Evolutionary conservation across 495 filamentous ascomycete genomes (phyloP), one percentile per base, ranked within the genome.

Genomic region (Daldinia decipiens): DNA sequence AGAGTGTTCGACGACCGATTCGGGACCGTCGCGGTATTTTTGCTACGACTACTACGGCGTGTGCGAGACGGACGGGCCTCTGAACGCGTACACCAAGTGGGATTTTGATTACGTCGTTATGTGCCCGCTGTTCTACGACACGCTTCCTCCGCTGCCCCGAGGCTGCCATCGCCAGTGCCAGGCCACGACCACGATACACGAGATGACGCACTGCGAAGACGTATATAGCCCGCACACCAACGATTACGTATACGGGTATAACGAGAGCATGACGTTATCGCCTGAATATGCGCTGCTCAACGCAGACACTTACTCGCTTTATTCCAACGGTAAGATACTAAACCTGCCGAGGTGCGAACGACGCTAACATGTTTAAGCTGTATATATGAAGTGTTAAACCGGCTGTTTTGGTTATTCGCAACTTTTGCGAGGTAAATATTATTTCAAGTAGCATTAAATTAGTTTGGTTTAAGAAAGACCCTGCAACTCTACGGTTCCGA

Each of bases 261-360:
- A 68, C 15, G 85, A 86, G 34, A 77, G 80, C 0, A 82, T 76
- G 1, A 67, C 77, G 6, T 73, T 89, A 32, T 77, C 71, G 17
- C 76, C 79, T 0, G 68, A 72, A 15, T 40, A 79, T 12, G 86
- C 87, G 13, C 66, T 89, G 24, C 51, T 77, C 57, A 90, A 90
- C 71, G 88, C 88, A 12, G 88, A 89, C 72, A 82, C 82, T 0
- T 90, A 87, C 70, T 87, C 88, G 3, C 75, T 89, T 29, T 90
- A 86, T 71, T 82, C 87, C 2, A 88, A 87, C 66, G 85, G 74
- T 77, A 63, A 75, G 74, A 51, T 7, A 61, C 1, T 7, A 17
- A 4, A 9, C 38, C n/a, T 34, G 12, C 11, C 27, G 17, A 15
- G 11, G 9, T 39, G n/a, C 5, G 1, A 15, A 9, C 39, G 21